phyloP scores from a whole-genome alignment of 1,139 yeast species.

The Taphrina flavorubra region DNA sequence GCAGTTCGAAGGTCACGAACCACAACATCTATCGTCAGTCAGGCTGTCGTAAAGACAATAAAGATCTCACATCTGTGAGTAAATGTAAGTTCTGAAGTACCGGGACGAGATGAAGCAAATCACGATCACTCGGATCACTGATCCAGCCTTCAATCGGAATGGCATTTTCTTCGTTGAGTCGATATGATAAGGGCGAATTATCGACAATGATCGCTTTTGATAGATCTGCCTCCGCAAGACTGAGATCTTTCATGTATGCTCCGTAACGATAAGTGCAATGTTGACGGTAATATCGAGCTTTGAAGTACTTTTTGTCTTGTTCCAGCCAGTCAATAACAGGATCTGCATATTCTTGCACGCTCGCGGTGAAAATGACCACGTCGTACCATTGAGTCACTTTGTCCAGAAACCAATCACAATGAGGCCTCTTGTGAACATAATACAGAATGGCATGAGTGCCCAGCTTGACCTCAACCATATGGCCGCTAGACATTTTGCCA shows the following conservation, averaged over 20 bases:
- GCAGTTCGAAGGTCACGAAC: no score
- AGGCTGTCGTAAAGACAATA: conserved; percentile 53
- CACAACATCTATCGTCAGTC: neutral
- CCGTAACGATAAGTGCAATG: conserved; percentile 78
- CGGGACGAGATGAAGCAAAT: conserved; percentile 78
- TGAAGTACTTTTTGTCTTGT: conserved; percentile 59
- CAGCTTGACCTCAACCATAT: conserved; percentile 84
- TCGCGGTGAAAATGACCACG: conserved; percentile 88
- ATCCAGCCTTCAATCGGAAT: conserved; percentile 97
- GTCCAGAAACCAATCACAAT: conserved; percentile 79
- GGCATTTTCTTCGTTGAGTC: conserved; percentile 81
- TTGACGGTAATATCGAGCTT: conserved; percentile 72
- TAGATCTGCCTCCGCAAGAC: conserved; percentile 62
- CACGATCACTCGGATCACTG: conserved; percentile 87
- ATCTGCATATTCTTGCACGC: conserved; percentile 93
- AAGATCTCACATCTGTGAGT: conserved; percentile 83
- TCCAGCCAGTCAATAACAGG: conserved; percentile 93
- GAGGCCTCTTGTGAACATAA: conserved; percentile 90
- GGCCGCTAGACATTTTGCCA: conserved; percentile 62
- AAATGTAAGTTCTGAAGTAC: conserved; percentile 76
- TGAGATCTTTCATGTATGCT: conserved; percentile 86
- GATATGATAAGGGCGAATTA: conserved; percentile 89
- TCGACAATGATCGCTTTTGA: conserved; percentile 81
- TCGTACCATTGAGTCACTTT: conserved; percentile 88
- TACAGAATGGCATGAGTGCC: conserved; percentile 73